These are phyloP conservation scores for Malus hybrid DNA, from an alignment of 331 rosid species.

Conservation along the genomic window DNA sequence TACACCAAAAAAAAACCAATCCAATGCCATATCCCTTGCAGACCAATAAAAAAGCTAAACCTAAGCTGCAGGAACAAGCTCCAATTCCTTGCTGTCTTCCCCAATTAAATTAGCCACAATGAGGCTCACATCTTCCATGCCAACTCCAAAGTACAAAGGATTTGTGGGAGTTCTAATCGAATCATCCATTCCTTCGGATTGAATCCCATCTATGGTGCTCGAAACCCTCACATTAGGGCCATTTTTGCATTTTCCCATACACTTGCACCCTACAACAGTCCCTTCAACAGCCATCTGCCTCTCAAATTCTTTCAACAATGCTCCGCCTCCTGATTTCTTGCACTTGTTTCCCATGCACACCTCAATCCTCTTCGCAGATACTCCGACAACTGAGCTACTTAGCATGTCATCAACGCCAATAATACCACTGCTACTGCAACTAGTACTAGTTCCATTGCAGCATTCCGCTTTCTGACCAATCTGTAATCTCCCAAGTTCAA, in stretches of 20 bases:
- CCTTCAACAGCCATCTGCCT: constrained; percentile 46
- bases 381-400: not conserved
- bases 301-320: constrained; percentile 61
- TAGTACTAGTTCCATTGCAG: constrained; percentile 16
- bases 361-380: constrained; percentile 48
- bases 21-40: not conserved
- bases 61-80: not conserved
- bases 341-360: constrained; percentile 92
- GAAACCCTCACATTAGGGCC: constrained; percentile 78
- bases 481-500: constrained; percentile 2
- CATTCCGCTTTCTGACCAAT: constrained; percentile 9
- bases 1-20: not conserved
- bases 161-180: constrained; percentile 39
- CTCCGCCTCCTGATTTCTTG: constrained; percentile 54
- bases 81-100: constrained; percentile 12
- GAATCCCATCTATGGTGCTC: constrained; percentile 16
- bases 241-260: constrained; percentile 88
- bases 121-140: constrained; percentile 63
- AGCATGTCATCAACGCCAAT: constrained; percentile 1
- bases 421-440: constrained; percentile 3
- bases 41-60: not conserved
- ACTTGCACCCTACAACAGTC: constrained; percentile 65
- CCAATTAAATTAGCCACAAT: constrained; percentile 50
- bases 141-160: constrained; percentile 66
- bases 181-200: constrained; percentile 28